Percentiles rank a stretch among this genome's conserved stretches.
Conservation (phyloP, 768 basidiomycete genomes). For the Lentinula sp. region DNA sequence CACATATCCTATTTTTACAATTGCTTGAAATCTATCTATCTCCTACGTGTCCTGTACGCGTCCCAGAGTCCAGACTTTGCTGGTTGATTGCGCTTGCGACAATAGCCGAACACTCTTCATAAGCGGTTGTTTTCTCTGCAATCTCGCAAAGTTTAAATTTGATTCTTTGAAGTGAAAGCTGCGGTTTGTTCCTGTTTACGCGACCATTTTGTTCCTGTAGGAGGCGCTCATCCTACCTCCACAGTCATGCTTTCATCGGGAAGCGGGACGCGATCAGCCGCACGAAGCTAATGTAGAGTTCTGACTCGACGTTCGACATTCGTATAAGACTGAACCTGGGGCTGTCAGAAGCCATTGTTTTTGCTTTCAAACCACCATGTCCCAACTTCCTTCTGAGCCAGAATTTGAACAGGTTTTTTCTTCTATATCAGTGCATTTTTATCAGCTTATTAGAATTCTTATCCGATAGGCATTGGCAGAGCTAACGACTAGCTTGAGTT, state of each 20-base stretch:
- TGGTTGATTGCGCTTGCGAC: not conserved
- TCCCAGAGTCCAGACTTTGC: too few species aligned
- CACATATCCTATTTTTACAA: too few species aligned
- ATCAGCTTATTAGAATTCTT: not conserved
- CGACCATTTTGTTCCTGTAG: too few species aligned
- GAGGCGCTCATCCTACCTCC: not conserved
- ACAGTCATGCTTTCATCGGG: not conserved
- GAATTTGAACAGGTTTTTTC: constrained; percentile 36
- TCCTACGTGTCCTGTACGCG: not conserved
- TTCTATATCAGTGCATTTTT: not conserved
- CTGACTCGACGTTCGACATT: not conserved
- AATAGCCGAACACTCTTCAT: not conserved
- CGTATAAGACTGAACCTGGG: not conserved
- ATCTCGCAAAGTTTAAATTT: constrained; percentile 11
- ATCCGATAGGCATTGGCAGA: constrained; percentile 51
- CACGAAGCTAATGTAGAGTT: not conserved
- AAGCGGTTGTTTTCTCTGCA: not conserved
- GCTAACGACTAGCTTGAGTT: constrained; percentile 53
- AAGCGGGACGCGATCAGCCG: not conserved
- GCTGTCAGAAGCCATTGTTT: not conserved
- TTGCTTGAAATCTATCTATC: too few species aligned
- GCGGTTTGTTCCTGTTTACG: too few species aligned
- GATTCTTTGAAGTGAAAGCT: too few species aligned
- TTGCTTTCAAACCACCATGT: not conserved
- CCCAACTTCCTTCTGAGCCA: constrained; percentile 28